Base-by-base conservation (phyloP, 2,329 filamentous ascomycete genomes). In the Raffaelea ambrosiae region DNA sequence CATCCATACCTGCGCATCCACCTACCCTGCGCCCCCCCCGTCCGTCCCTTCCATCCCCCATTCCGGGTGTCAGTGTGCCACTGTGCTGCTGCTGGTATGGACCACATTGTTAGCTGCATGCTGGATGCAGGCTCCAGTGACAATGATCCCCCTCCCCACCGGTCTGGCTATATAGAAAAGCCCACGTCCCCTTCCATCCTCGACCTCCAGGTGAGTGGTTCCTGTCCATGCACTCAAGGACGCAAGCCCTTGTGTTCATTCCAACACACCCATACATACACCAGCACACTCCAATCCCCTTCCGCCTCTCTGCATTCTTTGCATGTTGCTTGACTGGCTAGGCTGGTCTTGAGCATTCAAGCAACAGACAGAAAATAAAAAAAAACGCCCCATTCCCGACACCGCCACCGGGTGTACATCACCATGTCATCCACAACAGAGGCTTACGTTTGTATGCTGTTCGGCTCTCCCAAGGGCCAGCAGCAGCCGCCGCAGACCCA, bases 51-150 rank as follows among this genome's bases (percentile, higher is more conserved):
- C n/a, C n/a, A n/a, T n/a, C n/a, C n/a, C n/a, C n/a, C n/a, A n/a
- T n/a, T n/a, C n/a, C n/a, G n/a, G n/a, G n/a, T n/a, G n/a, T n/a
- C n/a, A n/a, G n/a, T n/a, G n/a, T n/a, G n/a, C n/a, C n/a, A n/a
- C n/a, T n/a, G 13, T 10, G 16, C 41, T 26, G 16, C 22, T n/a
- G 40, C 8, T 20, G 45, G 29, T 40, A 82, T 82, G 78, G 76
- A 77, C 64, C 79, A 83, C 63, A 81, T 82, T 63, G 75, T 73
- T 61, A 73, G 67, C 57, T 80, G 77, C 61, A 70, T 82, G 66
- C 65, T 73, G 55, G 69, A 72, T 57, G 59, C 62, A 50, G 72
- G 74, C 57, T 59, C 64, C 51, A 68, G 68, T 38, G 61, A 61
- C 36, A 19, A 14, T 51, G 68, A 68, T 39, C 55, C 55, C 36